A percentile compares a stretch with the other conserved stretches of the same genome.
Conservation (phyloP, 768 basidiomycete genomes). For the Leucocoprinus birnbaumii region DNA sequence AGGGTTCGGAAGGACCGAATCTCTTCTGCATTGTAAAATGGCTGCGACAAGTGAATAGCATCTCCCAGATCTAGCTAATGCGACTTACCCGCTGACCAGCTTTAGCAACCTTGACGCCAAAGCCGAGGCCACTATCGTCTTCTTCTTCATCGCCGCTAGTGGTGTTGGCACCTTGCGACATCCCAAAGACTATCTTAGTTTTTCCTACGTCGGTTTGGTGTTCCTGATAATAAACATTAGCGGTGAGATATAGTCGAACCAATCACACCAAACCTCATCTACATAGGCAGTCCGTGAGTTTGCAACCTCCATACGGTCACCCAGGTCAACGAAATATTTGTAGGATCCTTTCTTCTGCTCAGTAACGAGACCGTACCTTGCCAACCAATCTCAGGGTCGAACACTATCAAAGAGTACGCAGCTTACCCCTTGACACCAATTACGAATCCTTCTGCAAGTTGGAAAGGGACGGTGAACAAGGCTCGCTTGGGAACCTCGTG, state of each 20-base stretch:
- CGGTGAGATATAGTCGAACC: neutral
- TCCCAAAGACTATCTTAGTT: constrained; percentile 43
- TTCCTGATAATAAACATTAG: constrained; percentile 25
- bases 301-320: constrained; percentile 76
- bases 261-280: constrained; percentile 55
- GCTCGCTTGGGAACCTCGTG: constrained; percentile 83
- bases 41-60: constrained; percentile 36
- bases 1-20: constrained; percentile 79
- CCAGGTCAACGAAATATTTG: constrained; percentile 81
- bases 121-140: constrained; percentile 20
- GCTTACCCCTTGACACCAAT: constrained; percentile 83
- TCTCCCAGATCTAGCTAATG: neutral
- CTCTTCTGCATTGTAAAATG: constrained; percentile 85
- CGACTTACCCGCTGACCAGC: constrained; percentile 47
- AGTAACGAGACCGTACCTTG: constrained; percentile 83
- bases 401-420: neutral
- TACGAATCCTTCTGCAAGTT: constrained; percentile 67
- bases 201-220: constrained; percentile 44
- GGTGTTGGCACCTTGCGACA: constrained; percentile 30
- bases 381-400: neutral
- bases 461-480: constrained; percentile 77
- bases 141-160: constrained; percentile 40
- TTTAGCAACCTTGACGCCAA: constrained; percentile 42
- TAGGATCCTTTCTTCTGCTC: constrained; percentile 84
- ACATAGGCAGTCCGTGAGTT: constrained; percentile 67